phyloP scores from a whole-genome alignment of 2,329 filamentous ascomycete species.

The Trichothecium sympodiale region DNA sequence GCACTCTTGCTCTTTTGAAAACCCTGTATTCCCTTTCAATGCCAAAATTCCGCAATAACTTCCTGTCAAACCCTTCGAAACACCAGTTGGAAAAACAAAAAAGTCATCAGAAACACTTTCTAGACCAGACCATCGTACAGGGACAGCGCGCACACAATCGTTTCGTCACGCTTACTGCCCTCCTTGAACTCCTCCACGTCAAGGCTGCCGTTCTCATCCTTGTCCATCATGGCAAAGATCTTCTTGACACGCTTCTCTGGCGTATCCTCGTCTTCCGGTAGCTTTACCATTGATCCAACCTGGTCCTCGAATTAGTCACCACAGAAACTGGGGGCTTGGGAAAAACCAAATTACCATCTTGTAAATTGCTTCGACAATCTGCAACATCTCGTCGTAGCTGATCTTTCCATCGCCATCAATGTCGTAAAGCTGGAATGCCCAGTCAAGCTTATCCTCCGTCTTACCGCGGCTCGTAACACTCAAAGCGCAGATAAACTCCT shows the following conservation, averaged over 20 bases:
- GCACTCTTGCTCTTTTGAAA: no score
- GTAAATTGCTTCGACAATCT: constrained; percentile 98
- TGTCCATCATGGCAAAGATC: constrained; percentile 99
- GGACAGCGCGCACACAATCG: constrained; percentile 92
- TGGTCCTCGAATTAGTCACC: constrained; percentile 24
- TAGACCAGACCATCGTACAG: constrained; percentile 92
- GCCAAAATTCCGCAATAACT: no score
- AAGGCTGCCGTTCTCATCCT: constrained; percentile 95
- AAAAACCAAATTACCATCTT: no score
- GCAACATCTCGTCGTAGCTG: constrained; percentile 97
- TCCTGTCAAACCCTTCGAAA: background rate
- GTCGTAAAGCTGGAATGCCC: constrained; percentile 98
- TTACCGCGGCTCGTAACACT: constrained; percentile 94
- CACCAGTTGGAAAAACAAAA: constrained; percentile 2
- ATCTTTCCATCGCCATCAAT: constrained; percentile 99
- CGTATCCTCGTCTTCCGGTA: constrained; percentile 97
- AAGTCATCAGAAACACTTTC: constrained; percentile 4
- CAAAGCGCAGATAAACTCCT: constrained; percentile 97
- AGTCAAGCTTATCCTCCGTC: constrained; percentile 99
- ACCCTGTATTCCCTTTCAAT: no score
- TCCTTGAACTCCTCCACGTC: constrained; percentile 99
- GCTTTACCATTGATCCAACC: constrained; percentile 98
- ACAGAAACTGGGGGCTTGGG: background rate
- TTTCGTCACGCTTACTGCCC: constrained; percentile 96
- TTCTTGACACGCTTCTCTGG: constrained; percentile 96